phyloP scores from a whole-genome alignment of 495 filamentous ascomycete species.

The Neurospora tetraspora region DNA sequence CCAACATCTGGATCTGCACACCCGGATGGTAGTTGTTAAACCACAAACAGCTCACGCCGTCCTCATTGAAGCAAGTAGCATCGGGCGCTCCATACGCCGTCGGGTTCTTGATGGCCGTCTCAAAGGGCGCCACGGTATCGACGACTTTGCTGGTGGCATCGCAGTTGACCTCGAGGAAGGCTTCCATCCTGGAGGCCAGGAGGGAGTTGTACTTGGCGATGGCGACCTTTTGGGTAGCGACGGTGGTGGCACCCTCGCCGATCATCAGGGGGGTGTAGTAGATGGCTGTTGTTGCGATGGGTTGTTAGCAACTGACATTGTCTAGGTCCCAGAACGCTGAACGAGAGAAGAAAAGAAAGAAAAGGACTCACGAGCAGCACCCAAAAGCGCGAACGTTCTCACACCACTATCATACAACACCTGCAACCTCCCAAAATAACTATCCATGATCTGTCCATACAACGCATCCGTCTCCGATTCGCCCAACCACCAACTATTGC shows the following conservation, averaged over 20 bases:
- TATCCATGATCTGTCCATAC: slow-evolving; percentile 44
- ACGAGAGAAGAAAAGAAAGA: not conserved
- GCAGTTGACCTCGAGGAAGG: slow-evolving; percentile 20
- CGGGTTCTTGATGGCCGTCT: slow-evolving; percentile 31
- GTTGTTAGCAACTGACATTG: not conserved
- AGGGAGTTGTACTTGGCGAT: slow-evolving; percentile 32
- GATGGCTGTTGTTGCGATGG: slow-evolving; percentile 30
- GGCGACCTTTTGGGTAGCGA: slow-evolving; percentile 19
- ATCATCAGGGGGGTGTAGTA: slow-evolving; percentile 50
- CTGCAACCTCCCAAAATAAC: slow-evolving; percentile 45
- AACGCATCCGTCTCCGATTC: slow-evolving; percentile 28
- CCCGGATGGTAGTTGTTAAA: slow-evolving; percentile 38
- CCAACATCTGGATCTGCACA: slow-evolving; percentile 25
- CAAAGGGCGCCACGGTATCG: slow-evolving; percentile 32
- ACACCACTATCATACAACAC: slow-evolving; percentile 54
- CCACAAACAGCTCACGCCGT: slow-evolving; percentile 37
- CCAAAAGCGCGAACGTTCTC: slow-evolving; percentile 65
- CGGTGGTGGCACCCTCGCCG: slow-evolving; percentile 12
- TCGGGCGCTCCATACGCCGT: slow-evolving; percentile 31
- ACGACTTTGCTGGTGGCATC: slow-evolving; percentile 23
- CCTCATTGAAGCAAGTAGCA: slow-evolving; percentile 31
- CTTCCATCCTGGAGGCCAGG: slow-evolving; percentile 11
- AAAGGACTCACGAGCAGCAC: slow-evolving; percentile 47
- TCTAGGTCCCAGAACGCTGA: not conserved
- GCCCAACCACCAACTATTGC: slow-evolving; percentile 49